Evolutionary conservation across 1,284 basidiomycete species (phyloP).

Genomic region (Puccinia novopanici): DNA sequence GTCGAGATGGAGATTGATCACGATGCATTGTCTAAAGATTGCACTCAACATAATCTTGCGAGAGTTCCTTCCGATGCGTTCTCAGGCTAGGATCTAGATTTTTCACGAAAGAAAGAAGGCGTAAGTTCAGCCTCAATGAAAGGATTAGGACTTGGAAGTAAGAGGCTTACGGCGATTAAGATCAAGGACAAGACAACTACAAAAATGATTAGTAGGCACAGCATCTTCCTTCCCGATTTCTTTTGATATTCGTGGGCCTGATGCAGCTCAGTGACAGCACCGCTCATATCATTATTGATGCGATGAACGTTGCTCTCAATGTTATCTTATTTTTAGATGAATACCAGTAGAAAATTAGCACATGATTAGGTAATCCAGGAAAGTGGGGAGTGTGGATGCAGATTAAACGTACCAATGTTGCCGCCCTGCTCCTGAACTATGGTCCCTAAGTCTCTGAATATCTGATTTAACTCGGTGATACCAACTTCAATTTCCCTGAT

Average conservation of each 20-base stretch:
- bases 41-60: background rate
- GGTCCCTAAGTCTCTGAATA: conserved; percentile 93
- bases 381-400: background rate
- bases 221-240: conserved; percentile 83
- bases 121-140: background rate
- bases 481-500: conserved; percentile 96
- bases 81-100: background rate
- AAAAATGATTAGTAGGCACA: conserved; percentile 79
- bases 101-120: background rate
- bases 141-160: background rate
- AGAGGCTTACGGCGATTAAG: conserved; percentile 76
- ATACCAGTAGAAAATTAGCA: background rate
- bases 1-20: background rate
- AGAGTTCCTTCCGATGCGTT: background rate
- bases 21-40: background rate
- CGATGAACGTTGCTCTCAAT: conserved; percentile 92
- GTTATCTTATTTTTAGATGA: conserved; percentile 69
- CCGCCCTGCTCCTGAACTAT: conserved; percentile 91
- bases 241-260: conserved; percentile 93
- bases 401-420: conserved; percentile 74
- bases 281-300: conserved; percentile 78
- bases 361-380: background rate
- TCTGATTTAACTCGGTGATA: conserved; percentile 93
- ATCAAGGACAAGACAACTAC: conserved; percentile 87
- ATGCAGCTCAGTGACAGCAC: conserved; percentile 81